These are phyloP conservation scores for Candida xyloterini DNA, from an alignment of 805 yeast genomes.

Conservation along the genomic window DNA sequence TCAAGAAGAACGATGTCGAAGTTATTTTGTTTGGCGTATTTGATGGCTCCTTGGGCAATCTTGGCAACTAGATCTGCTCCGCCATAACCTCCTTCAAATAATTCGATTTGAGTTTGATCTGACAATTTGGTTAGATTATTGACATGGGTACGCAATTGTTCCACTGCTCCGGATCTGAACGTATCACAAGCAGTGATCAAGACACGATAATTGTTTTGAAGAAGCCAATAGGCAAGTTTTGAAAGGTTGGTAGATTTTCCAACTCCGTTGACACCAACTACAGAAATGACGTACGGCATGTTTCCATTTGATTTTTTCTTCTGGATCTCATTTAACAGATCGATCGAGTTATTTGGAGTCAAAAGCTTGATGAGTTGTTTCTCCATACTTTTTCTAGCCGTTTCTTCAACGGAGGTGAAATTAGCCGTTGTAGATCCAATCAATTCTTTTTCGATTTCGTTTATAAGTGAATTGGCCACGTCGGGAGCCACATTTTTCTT, in stretches of 20 bases:
- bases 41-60: slow-evolving; percentile 88
- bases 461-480: slow-evolving; percentile 71
- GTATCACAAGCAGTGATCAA: slow-evolving; percentile 97
- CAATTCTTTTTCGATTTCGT: slow-evolving; percentile 65
- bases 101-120: slow-evolving; percentile 49
- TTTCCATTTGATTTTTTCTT: slow-evolving; percentile 35
- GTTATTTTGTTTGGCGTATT: slow-evolving; percentile 62
- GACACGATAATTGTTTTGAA: slow-evolving; percentile 84
- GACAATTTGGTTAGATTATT: slow-evolving; percentile 72
- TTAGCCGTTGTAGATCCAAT: slow-evolving; percentile 68
- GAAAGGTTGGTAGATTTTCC: slow-evolving; percentile 96
- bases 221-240: slow-evolving; percentile 90
- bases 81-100: slow-evolving; percentile 94
- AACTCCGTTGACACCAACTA: slow-evolving; percentile 97
- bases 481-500: slow-evolving; percentile 89
- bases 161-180: slow-evolving; percentile 98
- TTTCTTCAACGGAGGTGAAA: slow-evolving; percentile 70
- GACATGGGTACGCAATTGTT: slow-evolving; percentile 92
- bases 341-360: slow-evolving; percentile 90
- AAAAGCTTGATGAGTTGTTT: slow-evolving; percentile 69
- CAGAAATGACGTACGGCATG: slow-evolving; percentile 89
- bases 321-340: slow-evolving; percentile 78
- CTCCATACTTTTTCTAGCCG: slow-evolving; percentile 63
- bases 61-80: slow-evolving; percentile 93
- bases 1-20: slow-evolving; percentile 90